A percentile compares a stretch with the other conserved stretches of the same genome.
Conservation (phyloP, 2,329 filamentous ascomycete species). For the Trichoderma harzianum region DNA sequence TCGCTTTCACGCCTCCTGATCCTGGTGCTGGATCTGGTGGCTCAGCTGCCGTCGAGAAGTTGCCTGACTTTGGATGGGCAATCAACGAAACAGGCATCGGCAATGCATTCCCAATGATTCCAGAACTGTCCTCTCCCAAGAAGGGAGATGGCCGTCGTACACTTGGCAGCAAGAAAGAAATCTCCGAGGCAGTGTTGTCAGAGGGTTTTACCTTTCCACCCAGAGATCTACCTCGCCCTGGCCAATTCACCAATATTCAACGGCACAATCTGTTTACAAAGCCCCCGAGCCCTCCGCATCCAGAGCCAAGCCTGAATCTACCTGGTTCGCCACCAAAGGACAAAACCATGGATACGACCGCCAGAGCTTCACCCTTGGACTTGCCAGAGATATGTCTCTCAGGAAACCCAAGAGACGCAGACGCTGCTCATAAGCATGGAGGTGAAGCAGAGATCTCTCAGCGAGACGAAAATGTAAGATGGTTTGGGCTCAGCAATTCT, state of each 20-base stretch:
- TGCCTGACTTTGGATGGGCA: background rate
- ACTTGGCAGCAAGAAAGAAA: background rate
- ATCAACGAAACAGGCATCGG: background rate
- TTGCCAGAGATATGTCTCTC: background rate
- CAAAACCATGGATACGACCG: constrained; percentile 20
- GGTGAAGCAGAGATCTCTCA: background rate
- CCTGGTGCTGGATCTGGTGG: background rate
- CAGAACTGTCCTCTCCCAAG: background rate
- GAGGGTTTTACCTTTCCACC: constrained; percentile 22
- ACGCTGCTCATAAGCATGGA: background rate
- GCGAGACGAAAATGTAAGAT: background rate
- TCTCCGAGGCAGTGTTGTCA: constrained; percentile 19
- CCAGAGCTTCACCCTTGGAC: background rate
- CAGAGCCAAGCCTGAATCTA: background rate
- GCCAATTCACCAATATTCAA: constrained; percentile 21
- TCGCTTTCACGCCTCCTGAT: background rate
- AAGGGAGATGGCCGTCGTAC: background rate
- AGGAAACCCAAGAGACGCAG: background rate
- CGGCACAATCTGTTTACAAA: background rate
- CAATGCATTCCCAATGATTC: background rate
- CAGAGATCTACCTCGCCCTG: constrained; percentile 20
- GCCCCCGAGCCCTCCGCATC: background rate
- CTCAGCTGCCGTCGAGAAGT: background rate
- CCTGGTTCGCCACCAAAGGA: background rate
- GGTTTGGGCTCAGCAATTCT: background rate